Evolutionary conservation across 1,284 basidiomycete species (phyloP).

Genomic region (Trichosporon asahii): DNA sequence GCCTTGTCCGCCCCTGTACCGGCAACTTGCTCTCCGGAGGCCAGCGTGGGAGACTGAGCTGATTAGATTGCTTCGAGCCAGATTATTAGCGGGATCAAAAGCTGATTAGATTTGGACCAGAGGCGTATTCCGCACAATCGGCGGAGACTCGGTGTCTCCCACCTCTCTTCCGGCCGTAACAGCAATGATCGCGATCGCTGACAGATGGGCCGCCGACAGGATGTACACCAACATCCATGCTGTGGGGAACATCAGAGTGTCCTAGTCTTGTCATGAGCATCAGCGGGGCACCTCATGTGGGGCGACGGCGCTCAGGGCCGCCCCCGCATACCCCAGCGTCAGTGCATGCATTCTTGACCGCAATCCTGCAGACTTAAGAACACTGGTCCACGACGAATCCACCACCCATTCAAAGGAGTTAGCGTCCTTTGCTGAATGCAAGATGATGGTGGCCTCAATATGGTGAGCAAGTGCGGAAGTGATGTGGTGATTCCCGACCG

Average conservation of each 20-base stretch:
- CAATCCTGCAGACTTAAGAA: background rate
- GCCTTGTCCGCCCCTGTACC: background rate
- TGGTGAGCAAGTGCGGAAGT: background rate
- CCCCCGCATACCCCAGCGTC: background rate
- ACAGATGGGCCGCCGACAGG: background rate
- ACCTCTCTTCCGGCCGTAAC: background rate
- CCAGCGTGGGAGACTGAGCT: background rate
- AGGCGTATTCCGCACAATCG: background rate
- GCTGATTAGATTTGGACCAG: background rate
- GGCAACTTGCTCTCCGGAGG: background rate
- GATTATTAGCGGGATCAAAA: background rate
- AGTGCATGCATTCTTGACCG: background rate
- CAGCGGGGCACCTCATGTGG: too few species aligned
- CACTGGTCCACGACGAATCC: background rate
- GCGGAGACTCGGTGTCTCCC: background rate
- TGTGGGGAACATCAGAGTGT: too few species aligned
- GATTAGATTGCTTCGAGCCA: background rate
- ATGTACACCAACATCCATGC: too few species aligned
- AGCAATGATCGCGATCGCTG: background rate
- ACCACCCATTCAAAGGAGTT: background rate
- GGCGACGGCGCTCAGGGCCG: too few species aligned
- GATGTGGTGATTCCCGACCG: background rate
- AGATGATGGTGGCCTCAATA: too few species aligned
- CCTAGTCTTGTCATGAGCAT: too few species aligned
- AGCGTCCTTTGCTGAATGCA: background rate